These are phyloP conservation scores for Scutellaria baicalensis DNA, from an alignment of 257 asterid genomes.

Conservation along the genomic window DNA sequence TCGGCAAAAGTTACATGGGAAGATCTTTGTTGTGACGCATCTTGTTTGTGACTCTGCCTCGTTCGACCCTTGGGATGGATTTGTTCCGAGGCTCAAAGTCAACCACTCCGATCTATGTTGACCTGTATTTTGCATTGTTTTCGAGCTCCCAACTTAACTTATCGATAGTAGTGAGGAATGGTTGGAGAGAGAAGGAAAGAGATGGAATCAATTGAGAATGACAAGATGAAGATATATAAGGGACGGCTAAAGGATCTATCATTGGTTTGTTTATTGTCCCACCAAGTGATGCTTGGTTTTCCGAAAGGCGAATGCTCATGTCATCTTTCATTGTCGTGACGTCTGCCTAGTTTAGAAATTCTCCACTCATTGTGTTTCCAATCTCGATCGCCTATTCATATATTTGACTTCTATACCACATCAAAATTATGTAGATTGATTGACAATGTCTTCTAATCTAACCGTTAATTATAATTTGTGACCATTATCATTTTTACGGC, in stretches of 20 bases:
- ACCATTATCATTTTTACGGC: too few species aligned
- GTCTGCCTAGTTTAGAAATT: slow-evolving; percentile 30
- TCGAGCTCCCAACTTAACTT: neutral
- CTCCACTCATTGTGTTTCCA: slow-evolving; percentile 22
- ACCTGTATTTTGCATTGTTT: slow-evolving; percentile 25
- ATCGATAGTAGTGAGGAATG: neutral
- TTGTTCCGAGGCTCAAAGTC: slow-evolving; percentile 31
- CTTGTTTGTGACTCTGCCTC: slow-evolving; percentile 18
- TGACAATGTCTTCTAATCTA: too few species aligned
- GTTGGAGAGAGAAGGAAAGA: slow-evolving; percentile 14
- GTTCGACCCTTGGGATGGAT: slow-evolving; percentile 14
- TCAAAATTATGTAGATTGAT: too few species aligned
- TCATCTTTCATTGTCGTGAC: slow-evolving; percentile 40
- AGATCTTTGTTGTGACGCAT: slow-evolving; percentile 29
- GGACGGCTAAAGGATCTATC: slow-evolving; percentile 8
- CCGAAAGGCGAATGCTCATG: slow-evolving; percentile 28
- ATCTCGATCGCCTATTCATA: too few species aligned
- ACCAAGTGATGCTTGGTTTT: slow-evolving; percentile 31
- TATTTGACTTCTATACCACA: too few species aligned
- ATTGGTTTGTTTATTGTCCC: slow-evolving; percentile 32
- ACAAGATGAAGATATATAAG: slow-evolving; percentile 23
- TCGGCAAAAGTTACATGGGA: slow-evolving; percentile 69
- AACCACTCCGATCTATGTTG: slow-evolving; percentile 37
- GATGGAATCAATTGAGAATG: slow-evolving; percentile 18
- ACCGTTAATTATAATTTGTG: too few species aligned